Evolutionary conservation across 495 filamentous ascomycete species (phyloP).

Genomic region (Hyaloscypha bicolor): DNA sequence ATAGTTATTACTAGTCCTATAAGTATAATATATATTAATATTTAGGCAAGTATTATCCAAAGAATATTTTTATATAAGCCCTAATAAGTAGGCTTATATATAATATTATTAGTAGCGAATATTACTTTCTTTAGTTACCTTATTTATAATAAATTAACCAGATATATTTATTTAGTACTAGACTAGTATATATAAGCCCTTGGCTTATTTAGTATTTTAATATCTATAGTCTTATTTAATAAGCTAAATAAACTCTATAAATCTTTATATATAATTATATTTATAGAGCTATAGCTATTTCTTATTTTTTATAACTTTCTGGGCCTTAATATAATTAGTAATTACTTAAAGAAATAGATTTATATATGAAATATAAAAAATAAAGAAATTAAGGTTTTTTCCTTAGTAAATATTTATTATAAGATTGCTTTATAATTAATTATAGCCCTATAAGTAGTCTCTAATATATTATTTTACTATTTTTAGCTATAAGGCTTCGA

Average conservation of each 20-base stretch:
- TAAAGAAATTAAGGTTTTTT: conserved; percentile 35
- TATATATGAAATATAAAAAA: conserved; percentile 27
- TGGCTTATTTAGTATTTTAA: conserved; percentile 22
- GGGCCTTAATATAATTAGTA: conserved; percentile 18
- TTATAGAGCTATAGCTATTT: conserved; percentile 21
- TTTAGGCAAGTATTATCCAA: conserved; percentile 7
- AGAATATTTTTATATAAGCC: conserved; percentile 18
- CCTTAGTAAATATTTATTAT: conserved; percentile 32
- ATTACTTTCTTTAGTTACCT: conserved; percentile 16
- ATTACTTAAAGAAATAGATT: conserved; percentile 21
- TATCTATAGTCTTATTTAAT: conserved; percentile 22
- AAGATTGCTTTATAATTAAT: conserved; percentile 31
- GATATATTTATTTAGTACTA: conserved; percentile 7
- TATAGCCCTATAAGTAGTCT: conserved; percentile 26
- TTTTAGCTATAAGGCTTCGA: conserved; percentile 20
- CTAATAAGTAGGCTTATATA: conserved; percentile 19
- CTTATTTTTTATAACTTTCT: conserved; percentile 18
- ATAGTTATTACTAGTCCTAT: conserved; percentile 13
- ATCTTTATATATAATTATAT: conserved; percentile 24
- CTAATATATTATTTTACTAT: conserved; percentile 36
- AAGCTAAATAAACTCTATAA: conserved; percentile 21
- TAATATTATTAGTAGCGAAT: conserved; percentile 19
- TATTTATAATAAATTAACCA: conserved; percentile 14
- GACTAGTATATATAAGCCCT: conserved; percentile 11
- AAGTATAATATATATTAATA: background rate